Evolutionary conservation across 495 filamentous ascomycete species (phyloP).

Genomic region (Talaromyces ruber): DNA sequence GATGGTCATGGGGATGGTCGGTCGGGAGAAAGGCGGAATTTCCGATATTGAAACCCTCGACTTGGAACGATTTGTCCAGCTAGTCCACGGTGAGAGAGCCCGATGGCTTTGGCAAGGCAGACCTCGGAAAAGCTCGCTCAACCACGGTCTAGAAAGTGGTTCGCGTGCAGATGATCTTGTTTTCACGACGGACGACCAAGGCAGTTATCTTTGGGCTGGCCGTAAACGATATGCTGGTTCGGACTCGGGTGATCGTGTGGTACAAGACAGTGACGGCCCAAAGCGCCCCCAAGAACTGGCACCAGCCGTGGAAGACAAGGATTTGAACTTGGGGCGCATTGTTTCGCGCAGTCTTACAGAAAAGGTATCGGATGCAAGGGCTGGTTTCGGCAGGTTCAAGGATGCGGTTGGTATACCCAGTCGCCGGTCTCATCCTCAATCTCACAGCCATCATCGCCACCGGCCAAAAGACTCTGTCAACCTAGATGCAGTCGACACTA

Average conservation of each 20-base stretch:
- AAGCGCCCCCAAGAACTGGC: constrained; percentile 21
- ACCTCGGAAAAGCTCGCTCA: constrained; percentile 51
- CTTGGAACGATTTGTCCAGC: constrained; percentile 69
- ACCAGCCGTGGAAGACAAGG: constrained; percentile 46
- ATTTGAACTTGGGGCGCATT: constrained; percentile 54
- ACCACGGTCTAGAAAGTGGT: constrained; percentile 40
- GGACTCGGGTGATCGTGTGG: constrained; percentile 25
- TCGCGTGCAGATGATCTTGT: constrained; percentile 47
- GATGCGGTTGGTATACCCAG: constrained; percentile 64
- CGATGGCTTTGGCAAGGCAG: constrained; percentile 97
- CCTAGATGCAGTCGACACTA: constrained; percentile 14
- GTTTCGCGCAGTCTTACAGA: constrained; percentile 74
- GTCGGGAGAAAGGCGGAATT: constrained; percentile 78
- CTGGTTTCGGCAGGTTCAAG: constrained; percentile 74
- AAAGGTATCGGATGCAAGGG: constrained; percentile 73
- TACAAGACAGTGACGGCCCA: constrained; percentile 19
- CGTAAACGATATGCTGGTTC: constrained; percentile 36
- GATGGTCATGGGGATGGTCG: constrained; percentile 87
- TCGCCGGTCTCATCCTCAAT: constrained; percentile 31
- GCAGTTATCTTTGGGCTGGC: constrained; percentile 54
- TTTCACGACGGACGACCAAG: constrained; percentile 61
- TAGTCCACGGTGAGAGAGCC: constrained; percentile 67
- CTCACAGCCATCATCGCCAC: constrained; percentile 15
- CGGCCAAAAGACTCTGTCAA: constrained; percentile 32
- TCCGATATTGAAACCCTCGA: constrained; percentile 88